phyloP scores from a whole-genome alignment of 805 yeast species.

The Hanseniaspora osmophila region DNA sequence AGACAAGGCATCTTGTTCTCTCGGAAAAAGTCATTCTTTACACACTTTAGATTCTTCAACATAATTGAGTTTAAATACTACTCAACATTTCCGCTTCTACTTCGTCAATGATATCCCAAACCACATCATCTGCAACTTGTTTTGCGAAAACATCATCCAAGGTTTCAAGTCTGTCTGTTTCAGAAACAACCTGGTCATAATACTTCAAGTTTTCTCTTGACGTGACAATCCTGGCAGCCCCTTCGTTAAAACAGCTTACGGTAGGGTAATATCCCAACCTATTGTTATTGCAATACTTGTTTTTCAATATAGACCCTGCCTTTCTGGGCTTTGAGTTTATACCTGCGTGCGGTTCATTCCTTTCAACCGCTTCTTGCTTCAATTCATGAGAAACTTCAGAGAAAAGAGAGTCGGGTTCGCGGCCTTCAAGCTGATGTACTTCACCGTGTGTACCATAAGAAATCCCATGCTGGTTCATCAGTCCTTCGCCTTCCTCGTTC shows the following conservation, averaged over 20 bases:
- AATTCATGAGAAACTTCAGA: slow-evolving; percentile 1
- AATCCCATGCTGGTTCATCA: too few species aligned
- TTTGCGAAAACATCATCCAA: slow-evolving; percentile 51
- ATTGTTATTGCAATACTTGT: slow-evolving; percentile 57
- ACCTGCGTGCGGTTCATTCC: slow-evolving; percentile 6
- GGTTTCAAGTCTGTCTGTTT: slow-evolving; percentile 27
- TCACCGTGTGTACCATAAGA: too few species aligned
- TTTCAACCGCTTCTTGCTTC: neutral
- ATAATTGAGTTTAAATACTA: too few species aligned
- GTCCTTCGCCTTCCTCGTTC: too few species aligned
- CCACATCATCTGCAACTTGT: slow-evolving; percentile 63
- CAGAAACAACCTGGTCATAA: slow-evolving; percentile 9
- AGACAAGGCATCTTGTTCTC: too few species aligned
- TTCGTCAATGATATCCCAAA: slow-evolving; percentile 78
- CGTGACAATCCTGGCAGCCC: slow-evolving; percentile 55
- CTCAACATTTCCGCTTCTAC: slow-evolving; percentile 36
- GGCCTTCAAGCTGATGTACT: neutral
- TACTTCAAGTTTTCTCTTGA: slow-evolving; percentile 44
- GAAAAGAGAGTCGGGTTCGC: neutral
- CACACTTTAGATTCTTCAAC: too few species aligned
- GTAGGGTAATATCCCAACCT: slow-evolving; percentile 84
- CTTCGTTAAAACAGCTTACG: slow-evolving; percentile 68
- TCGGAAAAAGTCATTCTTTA: too few species aligned
- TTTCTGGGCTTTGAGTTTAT: slow-evolving; percentile 24
- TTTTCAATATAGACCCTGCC: slow-evolving; percentile 15